Evolutionary conservation across 768 basidiomycete species (phyloP).

Genomic region (Pleurotus djamor): DNA sequence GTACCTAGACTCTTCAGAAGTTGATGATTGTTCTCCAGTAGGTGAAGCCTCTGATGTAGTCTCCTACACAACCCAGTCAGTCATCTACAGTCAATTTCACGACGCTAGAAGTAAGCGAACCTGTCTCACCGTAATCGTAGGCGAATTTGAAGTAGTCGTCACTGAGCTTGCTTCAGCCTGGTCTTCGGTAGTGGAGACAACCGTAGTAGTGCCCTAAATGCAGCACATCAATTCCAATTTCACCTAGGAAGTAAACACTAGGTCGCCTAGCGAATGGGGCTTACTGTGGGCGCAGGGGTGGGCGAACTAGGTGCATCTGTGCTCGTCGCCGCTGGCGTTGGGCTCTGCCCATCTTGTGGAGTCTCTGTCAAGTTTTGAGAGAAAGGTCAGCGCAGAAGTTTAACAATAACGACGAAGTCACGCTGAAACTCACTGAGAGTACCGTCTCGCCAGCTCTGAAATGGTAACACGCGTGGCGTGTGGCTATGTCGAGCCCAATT

Average conservation of each 20-base stretch:
- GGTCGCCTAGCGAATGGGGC: neutral
- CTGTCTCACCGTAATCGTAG: constrained; percentile 5
- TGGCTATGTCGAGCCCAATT: too few relatives aligned
- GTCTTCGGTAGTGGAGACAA: too few relatives aligned
- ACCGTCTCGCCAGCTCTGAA: too few relatives aligned
- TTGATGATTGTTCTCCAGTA: neutral
- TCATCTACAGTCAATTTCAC: neutral
- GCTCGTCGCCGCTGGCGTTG: neutral
- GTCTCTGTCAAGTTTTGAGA: too few relatives aligned
- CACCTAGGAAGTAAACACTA: too few relatives aligned
- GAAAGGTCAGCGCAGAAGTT: too few relatives aligned
- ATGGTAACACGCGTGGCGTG: too few relatives aligned
- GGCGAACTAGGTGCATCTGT: neutral
- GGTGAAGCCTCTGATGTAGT: neutral
- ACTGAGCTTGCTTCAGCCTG: neutral
- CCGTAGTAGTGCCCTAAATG: too few relatives aligned
- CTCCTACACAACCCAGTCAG: neutral
- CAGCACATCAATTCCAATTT: too few relatives aligned
- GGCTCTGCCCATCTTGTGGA: neutral
- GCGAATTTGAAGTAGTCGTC: neutral
- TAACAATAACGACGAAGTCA: too few relatives aligned
- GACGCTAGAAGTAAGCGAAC: neutral
- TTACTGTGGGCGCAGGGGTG: too few relatives aligned
- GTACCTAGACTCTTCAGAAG: neutral
- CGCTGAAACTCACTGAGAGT: too few relatives aligned